Conservation (phyloP, 75 land plant genomes). For the Ceratopteris richardii region DNA sequence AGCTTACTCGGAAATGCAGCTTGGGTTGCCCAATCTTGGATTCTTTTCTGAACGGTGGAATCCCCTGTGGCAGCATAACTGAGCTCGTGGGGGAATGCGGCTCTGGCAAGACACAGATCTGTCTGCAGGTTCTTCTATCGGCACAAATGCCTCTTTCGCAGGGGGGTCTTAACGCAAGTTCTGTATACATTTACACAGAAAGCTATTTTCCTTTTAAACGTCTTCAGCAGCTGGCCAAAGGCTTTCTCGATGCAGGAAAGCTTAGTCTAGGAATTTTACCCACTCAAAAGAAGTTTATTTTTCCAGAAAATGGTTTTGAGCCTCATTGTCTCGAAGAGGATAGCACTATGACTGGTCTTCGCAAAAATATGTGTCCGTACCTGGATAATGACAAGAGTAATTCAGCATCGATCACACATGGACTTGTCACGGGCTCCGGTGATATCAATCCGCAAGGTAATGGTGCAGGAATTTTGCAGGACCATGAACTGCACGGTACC, state of each 20-base stretch:
- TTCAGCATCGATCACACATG: too few relatives aligned
- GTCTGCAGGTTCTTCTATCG: constrained; percentile 66
- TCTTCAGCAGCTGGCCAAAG: constrained; percentile 41
- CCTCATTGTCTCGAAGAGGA: too few relatives aligned
- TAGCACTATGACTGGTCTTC: too few relatives aligned
- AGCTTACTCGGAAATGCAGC: constrained; percentile 32
- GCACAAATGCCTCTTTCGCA: constrained; percentile 42
- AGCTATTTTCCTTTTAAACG: constrained; percentile 63
- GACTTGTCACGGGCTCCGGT: too few relatives aligned
- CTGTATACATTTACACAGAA: constrained; percentile 69
- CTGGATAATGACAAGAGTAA: too few relatives aligned
- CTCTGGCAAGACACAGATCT: constrained; percentile 77
- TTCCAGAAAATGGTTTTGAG: too few relatives aligned
- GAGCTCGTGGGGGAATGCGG: constrained; percentile 70
- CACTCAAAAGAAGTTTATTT: too few relatives aligned
- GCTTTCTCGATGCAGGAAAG: constrained; percentile 8
- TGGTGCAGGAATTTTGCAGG: too few relatives aligned
- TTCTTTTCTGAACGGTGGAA: constrained; percentile 55
- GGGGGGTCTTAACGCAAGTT: constrained; percentile 62
- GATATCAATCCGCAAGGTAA: too few relatives aligned
- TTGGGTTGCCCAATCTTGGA: constrained; percentile 62
- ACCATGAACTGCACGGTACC: too few relatives aligned
- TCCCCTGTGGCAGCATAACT: constrained; percentile 67
- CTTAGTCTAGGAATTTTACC: too few relatives aligned
- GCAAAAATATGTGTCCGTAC: too few relatives aligned